A percentile compares a stretch with the other conserved stretches of the same genome.
Conservation (phyloP, 1,284 basidiomycete species). For the Rugosomyces carneus region DNA sequence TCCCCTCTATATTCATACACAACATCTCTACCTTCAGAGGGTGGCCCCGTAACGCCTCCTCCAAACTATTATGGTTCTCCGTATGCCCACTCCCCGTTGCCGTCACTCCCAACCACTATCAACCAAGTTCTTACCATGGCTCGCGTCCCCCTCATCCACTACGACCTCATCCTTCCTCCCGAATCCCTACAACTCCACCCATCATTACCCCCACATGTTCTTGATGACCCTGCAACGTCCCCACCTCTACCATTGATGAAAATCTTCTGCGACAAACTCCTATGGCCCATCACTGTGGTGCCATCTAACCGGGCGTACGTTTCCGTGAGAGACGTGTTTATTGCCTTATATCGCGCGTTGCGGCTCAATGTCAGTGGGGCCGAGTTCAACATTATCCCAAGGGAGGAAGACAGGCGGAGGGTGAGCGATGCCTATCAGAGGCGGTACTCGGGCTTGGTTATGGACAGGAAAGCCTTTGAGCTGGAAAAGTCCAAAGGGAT, state of each 20-base stretch:
- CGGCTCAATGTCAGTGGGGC: constrained; percentile 13
- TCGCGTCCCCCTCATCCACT: constrained; percentile 7
- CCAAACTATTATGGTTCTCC: constrained; percentile 10
- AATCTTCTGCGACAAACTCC: constrained; percentile 18
- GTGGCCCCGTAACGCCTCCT: constrained; percentile 16
- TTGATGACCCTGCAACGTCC: constrained; percentile 19
- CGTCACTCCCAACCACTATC: constrained; percentile 11
- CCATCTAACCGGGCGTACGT: constrained; percentile 19
- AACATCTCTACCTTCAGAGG: constrained; percentile 15
- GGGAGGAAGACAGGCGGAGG: constrained; percentile 15
- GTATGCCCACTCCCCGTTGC: constrained; percentile 11
- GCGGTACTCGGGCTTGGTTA: constrained; percentile 19
- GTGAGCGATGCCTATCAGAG: constrained; percentile 23
- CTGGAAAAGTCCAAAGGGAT: constrained; percentile 25
- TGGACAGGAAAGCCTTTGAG: constrained; percentile 14
- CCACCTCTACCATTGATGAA: constrained; percentile 20
- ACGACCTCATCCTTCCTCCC: constrained; percentile 17
- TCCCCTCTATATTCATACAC: constrained; percentile 13
- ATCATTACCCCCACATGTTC: constrained; percentile 6
- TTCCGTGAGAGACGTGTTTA: constrained; percentile 22
- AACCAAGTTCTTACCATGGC: constrained; percentile 14
- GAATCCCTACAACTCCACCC: constrained; percentile 8
- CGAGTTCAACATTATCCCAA: constrained; percentile 20
- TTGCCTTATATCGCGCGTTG: constrained; percentile 19
- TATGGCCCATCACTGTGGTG: constrained; percentile 20